Evolutionary conservation across 2,329 filamentous ascomycete genomes (phyloP).

Genomic region (Venturia pyrina): DNA sequence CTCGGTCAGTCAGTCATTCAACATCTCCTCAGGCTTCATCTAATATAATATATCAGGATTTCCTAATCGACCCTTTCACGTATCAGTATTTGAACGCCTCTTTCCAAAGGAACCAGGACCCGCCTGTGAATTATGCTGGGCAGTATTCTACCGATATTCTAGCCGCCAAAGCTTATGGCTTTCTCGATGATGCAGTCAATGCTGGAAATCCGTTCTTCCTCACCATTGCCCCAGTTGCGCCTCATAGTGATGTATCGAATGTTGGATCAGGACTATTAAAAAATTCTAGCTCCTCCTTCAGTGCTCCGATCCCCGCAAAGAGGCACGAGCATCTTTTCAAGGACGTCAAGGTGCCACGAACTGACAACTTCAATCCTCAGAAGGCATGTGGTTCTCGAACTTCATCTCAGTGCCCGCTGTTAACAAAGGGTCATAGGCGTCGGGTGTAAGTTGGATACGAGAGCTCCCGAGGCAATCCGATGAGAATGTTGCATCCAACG

Average conservation of each 20-base stretch:
- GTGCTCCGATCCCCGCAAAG: conserved; percentile 47
- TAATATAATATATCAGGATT: not conserved
- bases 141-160: conserved; percentile 51
- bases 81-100: conserved; percentile 59
- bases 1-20: not conserved
- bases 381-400: not conserved
- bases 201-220: conserved; percentile 55
- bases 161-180: conserved; percentile 46
- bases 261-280: not conserved
- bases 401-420: not conserved
- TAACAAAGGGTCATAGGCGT: conserved; percentile 20
- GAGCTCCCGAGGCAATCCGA: conserved; percentile 35
- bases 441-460: conserved; percentile 37
- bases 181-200: conserved; percentile 50
- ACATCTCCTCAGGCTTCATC: not conserved
- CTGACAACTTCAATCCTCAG: conserved; percentile 56
- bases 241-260: conserved; percentile 44
- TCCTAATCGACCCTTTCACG: conserved; percentile 56
- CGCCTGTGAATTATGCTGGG: conserved; percentile 45
- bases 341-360: conserved; percentile 50
- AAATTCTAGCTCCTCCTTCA: conserved; percentile 22
- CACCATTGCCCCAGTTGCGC: conserved; percentile 54
- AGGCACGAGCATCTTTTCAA: conserved; percentile 54
- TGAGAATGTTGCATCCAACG: conserved; percentile 40
- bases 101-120: conserved; percentile 49